Evolutionary conservation across 2,329 filamentous ascomycete genomes (phyloP).

Genomic region (Sarocladiaceae sp.): DNA sequence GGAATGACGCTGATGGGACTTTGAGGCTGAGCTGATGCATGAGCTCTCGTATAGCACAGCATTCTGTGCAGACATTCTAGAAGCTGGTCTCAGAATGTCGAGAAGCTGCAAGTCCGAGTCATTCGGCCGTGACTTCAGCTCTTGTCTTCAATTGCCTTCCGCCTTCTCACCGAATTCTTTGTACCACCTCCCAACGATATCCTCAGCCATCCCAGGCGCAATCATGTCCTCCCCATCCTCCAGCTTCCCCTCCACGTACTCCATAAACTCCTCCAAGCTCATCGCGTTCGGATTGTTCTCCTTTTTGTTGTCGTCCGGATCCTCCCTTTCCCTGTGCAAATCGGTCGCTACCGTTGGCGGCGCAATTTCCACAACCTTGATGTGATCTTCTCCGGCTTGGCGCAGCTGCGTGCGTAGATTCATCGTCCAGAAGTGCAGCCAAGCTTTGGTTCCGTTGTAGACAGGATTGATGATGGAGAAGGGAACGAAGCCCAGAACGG

Average conservation of each 20-base stretch:
- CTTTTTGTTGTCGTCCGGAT: slow-evolving; percentile 58
- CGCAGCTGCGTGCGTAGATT: slow-evolving; percentile 47
- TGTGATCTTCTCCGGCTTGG: slow-evolving; percentile 27
- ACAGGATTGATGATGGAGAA: slow-evolving; percentile 51
- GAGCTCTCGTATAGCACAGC: too few relatives aligned
- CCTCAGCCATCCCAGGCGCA: slow-evolving; percentile 35
- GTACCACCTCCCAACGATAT: slow-evolving; percentile 40
- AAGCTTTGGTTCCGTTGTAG: slow-evolving; percentile 57
- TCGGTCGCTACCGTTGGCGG: slow-evolving; percentile 52
- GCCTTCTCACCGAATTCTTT: slow-evolving; percentile 26
- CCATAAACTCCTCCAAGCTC: slow-evolving; percentile 50
- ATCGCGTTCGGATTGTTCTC: slow-evolving; percentile 38
- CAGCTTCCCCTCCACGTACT: slow-evolving; percentile 38
- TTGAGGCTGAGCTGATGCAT: too few relatives aligned
- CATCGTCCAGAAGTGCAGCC: slow-evolving; percentile 53
- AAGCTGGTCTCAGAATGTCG: too few relatives aligned
- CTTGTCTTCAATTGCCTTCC: neutral
- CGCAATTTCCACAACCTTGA: slow-evolving; percentile 51
- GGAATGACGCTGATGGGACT: too few relatives aligned
- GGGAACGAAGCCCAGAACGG: slow-evolving; percentile 48
- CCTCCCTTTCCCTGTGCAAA: slow-evolving; percentile 48
- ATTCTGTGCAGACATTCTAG: too few relatives aligned
- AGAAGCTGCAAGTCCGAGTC: too few relatives aligned
- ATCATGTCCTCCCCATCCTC: slow-evolving; percentile 45
- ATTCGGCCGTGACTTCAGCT: too few relatives aligned